Evolutionary conservation across 2,329 filamentous ascomycete species (phyloP).

Genomic region (Bipolaris cookei): DNA sequence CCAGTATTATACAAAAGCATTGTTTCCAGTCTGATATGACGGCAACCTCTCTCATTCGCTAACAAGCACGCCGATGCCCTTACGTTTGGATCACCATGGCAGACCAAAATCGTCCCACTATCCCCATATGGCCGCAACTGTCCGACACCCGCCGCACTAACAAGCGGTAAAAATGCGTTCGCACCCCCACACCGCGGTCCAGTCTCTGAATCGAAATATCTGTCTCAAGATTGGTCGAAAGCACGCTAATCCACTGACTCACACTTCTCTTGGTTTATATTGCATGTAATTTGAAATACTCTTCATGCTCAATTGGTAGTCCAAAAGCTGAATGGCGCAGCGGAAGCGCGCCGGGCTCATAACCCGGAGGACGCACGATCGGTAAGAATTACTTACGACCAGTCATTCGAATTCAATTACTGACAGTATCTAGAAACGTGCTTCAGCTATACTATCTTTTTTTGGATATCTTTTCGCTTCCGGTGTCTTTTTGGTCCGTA

Average conservation of each 20-base stretch:
- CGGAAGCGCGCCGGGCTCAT: conserved; percentile 49
- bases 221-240: neutral
- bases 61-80: neutral
- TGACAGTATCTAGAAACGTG: conserved; percentile 5
- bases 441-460: conserved; percentile 7
- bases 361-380: conserved; percentile 47
- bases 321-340: conserved; percentile 45
- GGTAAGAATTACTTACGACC: neutral
- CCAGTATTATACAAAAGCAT: neutral
- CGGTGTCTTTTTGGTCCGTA: neutral
- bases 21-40: neutral
- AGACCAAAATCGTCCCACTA: neutral
- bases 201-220: neutral
- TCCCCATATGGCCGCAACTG: neutral
- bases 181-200: neutral
- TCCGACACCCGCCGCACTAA: neutral
- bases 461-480: neutral
- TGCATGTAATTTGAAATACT: neutral
- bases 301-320: conserved; percentile 2
- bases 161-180: conserved; percentile 9
- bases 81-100: neutral
- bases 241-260: no score
- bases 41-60: neutral
- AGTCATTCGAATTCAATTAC: neutral
- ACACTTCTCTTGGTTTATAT: neutral